Base-by-base conservation (phyloP, 306 rosid genomes). In the Prunus mira region DNA sequence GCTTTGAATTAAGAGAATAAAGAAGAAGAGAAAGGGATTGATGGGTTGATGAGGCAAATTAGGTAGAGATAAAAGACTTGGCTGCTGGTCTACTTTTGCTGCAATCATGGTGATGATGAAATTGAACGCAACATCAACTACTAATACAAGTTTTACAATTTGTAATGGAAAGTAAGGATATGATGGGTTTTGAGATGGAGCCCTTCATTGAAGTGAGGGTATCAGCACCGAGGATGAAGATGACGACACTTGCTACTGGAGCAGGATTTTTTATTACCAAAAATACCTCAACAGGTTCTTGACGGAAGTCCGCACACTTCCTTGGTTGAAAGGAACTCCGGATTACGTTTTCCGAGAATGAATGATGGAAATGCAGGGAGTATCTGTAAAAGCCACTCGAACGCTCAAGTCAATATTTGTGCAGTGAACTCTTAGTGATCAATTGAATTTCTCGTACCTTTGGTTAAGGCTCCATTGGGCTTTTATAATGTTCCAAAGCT, bases 121-220 rank as follows among this genome's bases (percentile, higher is more conserved):
- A 62, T 62, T 25, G 67, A 62, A 43, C 6, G 3, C 19, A 24
- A 1, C 25, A 24, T 24, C 25, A 24, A 24, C 25, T 24, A 24
- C 25, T 24, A 24, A 24, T 24, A 20, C 61, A 55, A 20, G 11
- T 20, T 3, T 46, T 9, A 46, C 50, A 1, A 43, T 11, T 66
- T 41, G 71, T 43, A 49, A 3, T 28, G 1, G 43, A 30, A 30
- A 30, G 34, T 30, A 30, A 30, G 34, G 34, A 6, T 38, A 22
- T 38, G 66, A 38, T 7, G 18, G 3, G 27, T 20, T 62, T 22
- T 20, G 65, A 9, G 76, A 72, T 20, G 55, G 55, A 72, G 24
- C n/a, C 17, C 61, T n/a, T 64, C 78, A 19, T 32, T n/a, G 78
- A 50, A 64, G 71, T 9, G 71, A 74, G 4, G 62, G 43, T 15